A percentile compares a stretch with the other conserved stretches of the same genome.
phyloP scores from a whole-genome alignment of 495 filamentous ascomycete species.

The Penicillium flavigenum region DNA sequence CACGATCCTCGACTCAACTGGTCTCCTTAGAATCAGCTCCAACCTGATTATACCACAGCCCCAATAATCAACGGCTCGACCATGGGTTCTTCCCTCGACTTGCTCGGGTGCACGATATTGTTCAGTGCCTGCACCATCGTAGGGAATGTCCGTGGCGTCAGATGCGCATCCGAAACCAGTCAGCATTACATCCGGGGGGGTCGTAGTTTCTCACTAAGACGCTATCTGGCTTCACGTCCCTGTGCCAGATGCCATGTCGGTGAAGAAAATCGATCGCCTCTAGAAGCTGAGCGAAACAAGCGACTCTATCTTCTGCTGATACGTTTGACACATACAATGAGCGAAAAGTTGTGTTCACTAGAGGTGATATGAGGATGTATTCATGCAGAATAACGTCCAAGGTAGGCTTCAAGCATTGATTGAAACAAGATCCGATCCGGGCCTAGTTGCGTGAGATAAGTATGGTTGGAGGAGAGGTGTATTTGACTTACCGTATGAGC shows the following conservation, averaged over 20 bases:
- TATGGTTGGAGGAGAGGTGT: background rate
- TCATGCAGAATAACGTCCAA: conserved; percentile 1
- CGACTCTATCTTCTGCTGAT: background rate
- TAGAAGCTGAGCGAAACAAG: conserved; percentile 2
- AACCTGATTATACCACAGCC: background rate
- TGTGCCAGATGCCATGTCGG: conserved; percentile 79
- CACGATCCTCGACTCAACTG: background rate
- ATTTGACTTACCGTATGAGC: background rate
- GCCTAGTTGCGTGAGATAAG: background rate
- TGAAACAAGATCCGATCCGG: background rate
- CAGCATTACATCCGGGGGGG: conserved; percentile 2
- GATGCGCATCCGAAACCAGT: conserved; percentile 8
- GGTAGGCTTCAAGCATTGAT: conserved; percentile 2
- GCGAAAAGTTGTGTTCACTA: conserved; percentile 5
- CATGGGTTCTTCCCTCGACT: background rate
- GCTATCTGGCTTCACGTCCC: conserved; percentile 91
- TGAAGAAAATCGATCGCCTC: conserved; percentile 75
- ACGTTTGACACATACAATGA: conserved; percentile 3
- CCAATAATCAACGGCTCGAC: background rate
- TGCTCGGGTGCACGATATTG: background rate
- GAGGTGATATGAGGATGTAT: conserved; percentile 8
- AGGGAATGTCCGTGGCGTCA: background rate
- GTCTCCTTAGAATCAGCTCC: background rate
- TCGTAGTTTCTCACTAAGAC: conserved; percentile 8
- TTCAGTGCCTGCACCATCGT: background rate